Base-by-base conservation (phyloP, 495 filamentous ascomycete species). In the Aspergillus heteromorphus region DNA sequence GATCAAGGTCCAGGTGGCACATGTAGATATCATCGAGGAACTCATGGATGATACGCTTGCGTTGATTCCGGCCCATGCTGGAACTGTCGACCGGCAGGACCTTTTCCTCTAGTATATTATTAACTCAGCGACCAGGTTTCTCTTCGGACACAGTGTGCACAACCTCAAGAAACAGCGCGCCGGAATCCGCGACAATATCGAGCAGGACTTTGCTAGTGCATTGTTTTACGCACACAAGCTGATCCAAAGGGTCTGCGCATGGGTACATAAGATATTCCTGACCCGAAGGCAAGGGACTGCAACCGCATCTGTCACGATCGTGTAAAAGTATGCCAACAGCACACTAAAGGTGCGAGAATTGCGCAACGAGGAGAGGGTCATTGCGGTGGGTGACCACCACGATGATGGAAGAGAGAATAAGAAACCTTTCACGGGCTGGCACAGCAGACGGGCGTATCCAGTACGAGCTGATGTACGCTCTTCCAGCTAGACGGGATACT, bases 401-500 rank as follows among this genome's bases (percentile, higher is more conserved):
- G 34, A n/a, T 5, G 11, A 13, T 9, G 23, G 21, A 19, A 31
- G 20, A 36, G 45, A 43, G 10, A 21, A 40, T n/a, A 18, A 23
- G 48, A 27, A 29, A 42, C 53, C n/a, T 60, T 60, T 48, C 31
- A 60, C 30, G 54, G 55, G 18, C 18, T 61, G 40, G 58, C 55
- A 10, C 50, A 53, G 34, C 54, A 57, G 27, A 54, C 58, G 1
- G 51, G 55, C 14, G 53, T 4, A 53, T 60, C 25, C 53, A 53
- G 0, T 45, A 55, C 45, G 54, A 57, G 30, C 40, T 57, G 13
- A 48, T 61, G 49, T 57, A 57, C 18, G 67, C 85, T 36, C 69
- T 86, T 0, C 70, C 79, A 4, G 83, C 83, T 7, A 61, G 81
- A 19, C 52, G 84, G 73, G 83, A 87, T 63, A 83, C 82, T n/a